Conservation (phyloP, 2,329 filamentous ascomycete genomes). For the Aspergillus caelatus region DNA sequence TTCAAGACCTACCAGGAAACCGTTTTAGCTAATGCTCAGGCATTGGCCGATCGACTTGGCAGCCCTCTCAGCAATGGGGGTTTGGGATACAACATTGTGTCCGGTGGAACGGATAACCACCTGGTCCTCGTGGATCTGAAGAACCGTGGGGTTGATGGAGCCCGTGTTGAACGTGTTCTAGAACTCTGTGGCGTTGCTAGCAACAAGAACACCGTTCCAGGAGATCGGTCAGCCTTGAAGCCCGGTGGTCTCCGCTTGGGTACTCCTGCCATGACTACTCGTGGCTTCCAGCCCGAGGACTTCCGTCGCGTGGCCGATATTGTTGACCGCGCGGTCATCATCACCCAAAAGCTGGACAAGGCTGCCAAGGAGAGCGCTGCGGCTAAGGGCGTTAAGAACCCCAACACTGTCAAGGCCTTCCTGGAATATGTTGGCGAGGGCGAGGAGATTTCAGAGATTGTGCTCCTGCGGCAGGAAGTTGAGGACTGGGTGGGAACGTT, state of each 20-base stretch:
- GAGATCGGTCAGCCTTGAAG: slow-evolving; percentile 89
- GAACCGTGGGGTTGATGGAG: slow-evolving; percentile 82
- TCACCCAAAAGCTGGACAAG: slow-evolving; percentile 77
- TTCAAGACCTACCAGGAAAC: slow-evolving; percentile 94
- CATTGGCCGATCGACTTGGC: slow-evolving; percentile 71
- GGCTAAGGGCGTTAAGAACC: slow-evolving; percentile 82
- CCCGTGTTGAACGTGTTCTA: slow-evolving; percentile 85
- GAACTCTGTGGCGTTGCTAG: slow-evolving; percentile 94
- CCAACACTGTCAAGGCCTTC: slow-evolving; percentile 99
- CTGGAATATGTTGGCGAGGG: slow-evolving; percentile 80
- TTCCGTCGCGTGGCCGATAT: slow-evolving; percentile 85
- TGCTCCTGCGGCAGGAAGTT: slow-evolving; percentile 85
- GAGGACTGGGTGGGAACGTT: slow-evolving; percentile 84
- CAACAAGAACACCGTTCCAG: slow-evolving; percentile 99
- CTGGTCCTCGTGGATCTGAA: slow-evolving; percentile 95
- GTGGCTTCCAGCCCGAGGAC: slow-evolving; percentile 87
- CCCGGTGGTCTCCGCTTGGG: slow-evolving; percentile 93
- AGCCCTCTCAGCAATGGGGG: slow-evolving; percentile 71
- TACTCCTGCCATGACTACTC: slow-evolving; percentile 95
- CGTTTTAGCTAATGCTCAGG: slow-evolving; percentile 91
- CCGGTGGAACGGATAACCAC: slow-evolving; percentile 95
- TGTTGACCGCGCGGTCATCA: slow-evolving; percentile 79
- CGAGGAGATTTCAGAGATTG: slow-evolving; percentile 81
- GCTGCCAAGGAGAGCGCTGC: slow-evolving; percentile 71
- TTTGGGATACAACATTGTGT: slow-evolving; percentile 91